Conservation (phyloP, 2,329 filamentous ascomycete species). For the Exophiala sp. region DNA sequence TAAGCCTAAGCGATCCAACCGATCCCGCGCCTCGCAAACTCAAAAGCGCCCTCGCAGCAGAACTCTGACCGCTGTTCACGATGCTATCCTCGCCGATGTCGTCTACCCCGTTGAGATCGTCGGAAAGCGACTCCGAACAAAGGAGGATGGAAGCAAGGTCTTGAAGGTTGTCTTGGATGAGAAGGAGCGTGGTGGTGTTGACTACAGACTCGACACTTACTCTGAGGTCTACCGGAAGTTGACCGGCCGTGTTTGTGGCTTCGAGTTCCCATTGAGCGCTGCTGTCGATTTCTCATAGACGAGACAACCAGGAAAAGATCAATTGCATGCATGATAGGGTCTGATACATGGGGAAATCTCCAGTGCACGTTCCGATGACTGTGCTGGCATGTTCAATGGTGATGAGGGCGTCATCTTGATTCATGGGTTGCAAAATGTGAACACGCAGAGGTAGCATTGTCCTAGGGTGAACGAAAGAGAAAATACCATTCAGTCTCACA, state of each 20-base stretch:
- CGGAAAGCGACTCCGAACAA: slow-evolving; percentile 96
- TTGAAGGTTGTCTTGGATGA: slow-evolving; percentile 99
- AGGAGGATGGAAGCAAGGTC: slow-evolving; percentile 97
- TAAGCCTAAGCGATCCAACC: slow-evolving; percentile 96
- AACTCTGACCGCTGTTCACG: slow-evolving; percentile 97
- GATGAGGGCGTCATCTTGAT: too few species aligned
- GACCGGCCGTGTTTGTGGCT: slow-evolving; percentile 92
- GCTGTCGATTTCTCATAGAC: slow-evolving; percentile 72
- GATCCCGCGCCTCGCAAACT: slow-evolving; percentile 91
- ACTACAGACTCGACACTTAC: slow-evolving; percentile 99
- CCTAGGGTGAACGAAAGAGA: slow-evolving; percentile 7
- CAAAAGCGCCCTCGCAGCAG: slow-evolving; percentile 98
- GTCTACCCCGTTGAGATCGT: slow-evolving; percentile 99
- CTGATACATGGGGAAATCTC: neutral
- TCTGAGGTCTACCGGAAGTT: slow-evolving; percentile 98
- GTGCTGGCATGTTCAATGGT: too few species aligned
- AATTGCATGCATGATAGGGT: neutral
- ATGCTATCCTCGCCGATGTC: slow-evolving; percentile 94
- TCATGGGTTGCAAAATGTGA: neutral
- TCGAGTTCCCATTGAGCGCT: slow-evolving; percentile 93
- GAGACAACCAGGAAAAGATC: neutral
- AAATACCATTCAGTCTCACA: slow-evolving; percentile 6
- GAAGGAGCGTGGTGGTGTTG: slow-evolving; percentile 99
- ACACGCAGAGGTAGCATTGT: slow-evolving; percentile 12
- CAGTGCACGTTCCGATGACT: neutral